phyloP scores from a whole-genome alignment of 805 yeast genomes.

The Sungouiozyma ichnusensis region DNA sequence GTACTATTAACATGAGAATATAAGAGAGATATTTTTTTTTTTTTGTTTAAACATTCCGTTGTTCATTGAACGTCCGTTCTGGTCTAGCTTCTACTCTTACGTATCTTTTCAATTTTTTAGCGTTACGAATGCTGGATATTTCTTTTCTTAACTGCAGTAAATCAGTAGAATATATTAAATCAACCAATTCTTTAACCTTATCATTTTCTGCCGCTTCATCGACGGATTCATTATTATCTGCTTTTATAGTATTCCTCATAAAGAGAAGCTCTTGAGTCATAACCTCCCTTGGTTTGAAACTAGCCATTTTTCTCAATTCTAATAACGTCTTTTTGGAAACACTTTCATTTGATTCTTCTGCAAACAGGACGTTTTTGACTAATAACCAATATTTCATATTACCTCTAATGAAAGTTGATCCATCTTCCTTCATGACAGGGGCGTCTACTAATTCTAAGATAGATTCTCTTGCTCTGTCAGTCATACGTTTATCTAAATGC shows the following conservation, averaged over 20 bases:
- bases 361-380: slow-evolving; percentile 14
- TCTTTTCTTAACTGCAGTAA: neutral
- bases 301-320: slow-evolving; percentile 16
- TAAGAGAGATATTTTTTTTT: neutral
- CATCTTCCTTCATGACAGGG: slow-evolving; percentile 16
- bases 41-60: no score
- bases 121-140: neutral
- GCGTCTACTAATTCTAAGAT: slow-evolving; percentile 80
- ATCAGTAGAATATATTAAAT: neutral
- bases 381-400: slow-evolving; percentile 26
- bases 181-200: neutral
- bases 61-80: neutral
- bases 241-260: slow-evolving; percentile 3
- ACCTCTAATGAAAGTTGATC: slow-evolving; percentile 18
- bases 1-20: no score
- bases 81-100: slow-evolving; percentile 1
- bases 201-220: slow-evolving; percentile 1
- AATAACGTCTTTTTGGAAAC: slow-evolving; percentile 14
- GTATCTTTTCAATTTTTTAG: slow-evolving; percentile 4
- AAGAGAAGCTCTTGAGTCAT: slow-evolving; percentile 12
- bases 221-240: slow-evolving; percentile 1
- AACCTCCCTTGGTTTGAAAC: slow-evolving; percentile 11
- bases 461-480: slow-evolving; percentile 86
- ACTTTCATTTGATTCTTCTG: slow-evolving; percentile 15
- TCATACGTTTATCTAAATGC: slow-evolving; percentile 72